phyloP scores from a whole-genome alignment of 345 rosid species.

The Limnanthes douglasii region DNA sequence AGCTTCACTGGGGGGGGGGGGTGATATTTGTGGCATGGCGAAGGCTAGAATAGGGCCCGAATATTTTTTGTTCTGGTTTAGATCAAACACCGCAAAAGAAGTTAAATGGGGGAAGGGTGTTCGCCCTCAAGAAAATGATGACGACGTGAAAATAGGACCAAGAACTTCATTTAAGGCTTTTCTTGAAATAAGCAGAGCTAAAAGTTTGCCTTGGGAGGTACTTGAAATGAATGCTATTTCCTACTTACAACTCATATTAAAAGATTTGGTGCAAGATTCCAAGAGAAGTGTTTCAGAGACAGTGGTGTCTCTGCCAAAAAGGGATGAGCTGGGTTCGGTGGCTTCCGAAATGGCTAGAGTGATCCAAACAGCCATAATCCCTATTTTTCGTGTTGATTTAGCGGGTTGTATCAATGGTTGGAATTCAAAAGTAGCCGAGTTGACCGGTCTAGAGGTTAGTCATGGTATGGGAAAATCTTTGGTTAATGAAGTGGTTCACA shows the following conservation, averaged over 20 bases:
- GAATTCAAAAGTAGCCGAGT: slow-evolving; percentile 59
- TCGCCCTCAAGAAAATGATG: slow-evolving; percentile 49
- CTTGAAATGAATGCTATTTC: slow-evolving; percentile 71
- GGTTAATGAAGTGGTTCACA: slow-evolving; percentile 42
- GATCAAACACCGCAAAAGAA: slow-evolving; percentile 67
- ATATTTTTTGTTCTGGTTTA: slow-evolving; percentile 82
- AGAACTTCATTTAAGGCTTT: slow-evolving; percentile 78
- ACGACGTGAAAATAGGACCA: slow-evolving; percentile 56
- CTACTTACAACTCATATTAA: slow-evolving; percentile 61
- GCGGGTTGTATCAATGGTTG: slow-evolving; percentile 69
- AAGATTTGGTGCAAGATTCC: slow-evolving; percentile 44
- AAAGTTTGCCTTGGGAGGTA: slow-evolving; percentile 75
- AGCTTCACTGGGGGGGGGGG: slow-evolving; percentile 43
- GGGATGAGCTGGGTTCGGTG: slow-evolving; percentile 46
- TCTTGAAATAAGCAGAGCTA: slow-evolving; percentile 66
- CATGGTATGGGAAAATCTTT: slow-evolving; percentile 72
- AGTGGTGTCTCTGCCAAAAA: slow-evolving; percentile 18
- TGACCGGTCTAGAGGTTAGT: slow-evolving; percentile 45
- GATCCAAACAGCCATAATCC: slow-evolving; percentile 76
- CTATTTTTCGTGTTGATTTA: slow-evolving; percentile 77
- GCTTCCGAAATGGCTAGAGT: slow-evolving; percentile 81
- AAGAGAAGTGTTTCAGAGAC: slow-evolving; percentile 13
- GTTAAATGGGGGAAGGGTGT: slow-evolving; percentile 90
- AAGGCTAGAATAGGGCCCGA: slow-evolving; percentile 48
- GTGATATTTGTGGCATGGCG: slow-evolving; percentile 90